Evolutionary conservation across 129 eudicot species (phyloP).

Genomic region (Saposhnikovia divaricata): DNA sequence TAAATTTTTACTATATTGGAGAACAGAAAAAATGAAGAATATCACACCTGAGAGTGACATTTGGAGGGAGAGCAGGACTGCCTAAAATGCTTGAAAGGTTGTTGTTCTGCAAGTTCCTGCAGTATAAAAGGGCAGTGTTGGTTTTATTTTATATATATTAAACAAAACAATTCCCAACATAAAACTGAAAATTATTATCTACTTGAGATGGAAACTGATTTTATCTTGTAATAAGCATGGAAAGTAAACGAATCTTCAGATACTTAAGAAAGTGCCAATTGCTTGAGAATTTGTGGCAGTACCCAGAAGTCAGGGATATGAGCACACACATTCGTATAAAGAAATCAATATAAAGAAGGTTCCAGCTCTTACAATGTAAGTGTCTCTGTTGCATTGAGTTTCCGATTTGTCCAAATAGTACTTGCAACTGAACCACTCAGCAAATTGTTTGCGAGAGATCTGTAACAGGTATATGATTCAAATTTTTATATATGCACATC

Average conservation of each 20-base stretch:
- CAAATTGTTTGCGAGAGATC: conserved; percentile 63
- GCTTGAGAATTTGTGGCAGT: not conserved
- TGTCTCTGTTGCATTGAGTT: conserved; percentile 32
- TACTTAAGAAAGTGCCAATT: not conserved
- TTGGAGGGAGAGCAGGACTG: conserved; percentile 34
- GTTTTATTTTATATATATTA: not conserved
- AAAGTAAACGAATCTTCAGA: not conserved
- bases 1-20: not conserved
- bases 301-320: conserved; percentile 3
- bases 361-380: conserved; percentile 54
- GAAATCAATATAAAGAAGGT: not conserved
- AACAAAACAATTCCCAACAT: not conserved
- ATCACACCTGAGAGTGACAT: conserved; percentile 70
- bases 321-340: not conserved
- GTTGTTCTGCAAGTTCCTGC: conserved; percentile 77
- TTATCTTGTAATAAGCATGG: not conserved
- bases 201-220: not conserved
- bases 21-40: not conserved
- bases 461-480: conserved; percentile 28
- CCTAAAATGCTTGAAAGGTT: conserved; percentile 57
- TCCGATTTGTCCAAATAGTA: conserved; percentile 65
- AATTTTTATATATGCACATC: conserved; percentile 1
- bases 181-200: not conserved
- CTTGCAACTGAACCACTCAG: conserved; percentile 76
- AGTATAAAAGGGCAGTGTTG: conserved; percentile 14